A percentile compares a stretch with the other conserved stretches of the same genome.
Evolutionary conservation across 768 basidiomycete species (phyloP).

Genomic region (Glaciozyma martinii): DNA sequence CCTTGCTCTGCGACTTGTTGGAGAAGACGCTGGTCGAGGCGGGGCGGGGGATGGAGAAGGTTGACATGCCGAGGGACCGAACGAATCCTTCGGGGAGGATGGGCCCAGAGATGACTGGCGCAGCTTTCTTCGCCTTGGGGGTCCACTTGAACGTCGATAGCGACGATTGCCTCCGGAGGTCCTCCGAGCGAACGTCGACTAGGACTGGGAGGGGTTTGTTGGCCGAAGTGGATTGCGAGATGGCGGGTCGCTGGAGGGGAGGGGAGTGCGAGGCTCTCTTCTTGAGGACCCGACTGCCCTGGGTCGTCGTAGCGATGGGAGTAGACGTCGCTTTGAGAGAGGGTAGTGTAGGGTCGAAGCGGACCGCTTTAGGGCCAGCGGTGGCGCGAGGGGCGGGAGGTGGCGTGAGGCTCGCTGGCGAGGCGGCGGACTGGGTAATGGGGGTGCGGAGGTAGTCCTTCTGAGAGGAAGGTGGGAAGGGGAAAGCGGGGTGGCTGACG

Average conservation of each 20-base stretch:
- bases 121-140: conserved; percentile 10
- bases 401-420: not conserved
- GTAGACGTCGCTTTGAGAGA: not conserved
- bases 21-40: not conserved
- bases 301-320: not conserved
- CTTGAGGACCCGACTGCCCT: not conserved
- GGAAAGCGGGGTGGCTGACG: no score
- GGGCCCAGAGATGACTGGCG: conserved; percentile 20
- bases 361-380: not conserved
- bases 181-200: not conserved
- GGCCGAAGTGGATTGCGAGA: not conserved
- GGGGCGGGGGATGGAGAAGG: conserved; percentile 13
- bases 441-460: no score
- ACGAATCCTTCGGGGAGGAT: conserved; percentile 29
- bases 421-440: no score
- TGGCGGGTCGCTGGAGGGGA: not conserved
- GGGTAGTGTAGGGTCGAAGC: not conserved
- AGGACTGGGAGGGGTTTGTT: not conserved
- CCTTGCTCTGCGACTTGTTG: not conserved
- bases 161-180: not conserved
- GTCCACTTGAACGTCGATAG: not conserved
- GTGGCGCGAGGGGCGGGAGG: not conserved
- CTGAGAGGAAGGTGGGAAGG: no score
- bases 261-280: not conserved
- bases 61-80: conserved; percentile 30